phyloP scores from a whole-genome alignment of 225 moss, liverwort and hornwort genomes.

The Antitrichia curtipendula region DNA sequence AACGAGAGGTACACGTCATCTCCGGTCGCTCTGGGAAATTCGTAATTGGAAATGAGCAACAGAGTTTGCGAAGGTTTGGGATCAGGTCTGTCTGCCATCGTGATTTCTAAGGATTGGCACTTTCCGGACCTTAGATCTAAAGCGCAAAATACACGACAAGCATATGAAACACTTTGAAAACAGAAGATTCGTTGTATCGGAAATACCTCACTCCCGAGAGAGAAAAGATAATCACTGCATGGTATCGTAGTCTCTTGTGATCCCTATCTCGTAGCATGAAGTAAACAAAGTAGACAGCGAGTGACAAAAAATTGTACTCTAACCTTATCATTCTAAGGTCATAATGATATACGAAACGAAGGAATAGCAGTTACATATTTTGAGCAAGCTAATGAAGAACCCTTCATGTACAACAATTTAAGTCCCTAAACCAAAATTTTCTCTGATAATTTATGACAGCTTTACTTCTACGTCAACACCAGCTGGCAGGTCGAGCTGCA shows the following conservation, averaged over 20 bases:
- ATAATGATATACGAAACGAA: not conserved
- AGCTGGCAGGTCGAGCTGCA: slow-evolving; percentile 92
- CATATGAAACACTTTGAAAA: not conserved
- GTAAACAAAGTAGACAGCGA: not conserved
- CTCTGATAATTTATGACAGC: not conserved
- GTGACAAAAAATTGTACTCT: not conserved
- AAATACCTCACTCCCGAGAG: not conserved
- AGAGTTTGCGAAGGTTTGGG: not conserved
- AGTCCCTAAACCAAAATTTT: not conserved
- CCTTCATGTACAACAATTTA: not conserved
- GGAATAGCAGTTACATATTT: not conserved
- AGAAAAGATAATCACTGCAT: not conserved
- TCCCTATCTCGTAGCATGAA: not conserved
- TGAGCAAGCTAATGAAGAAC: not conserved
- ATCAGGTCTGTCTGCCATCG: not conserved
- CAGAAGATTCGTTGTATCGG: not conserved
- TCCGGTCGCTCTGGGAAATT: not conserved
- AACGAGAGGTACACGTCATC: not conserved
- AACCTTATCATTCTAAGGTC: not conserved
- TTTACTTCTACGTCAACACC: slow-evolving; percentile 40
- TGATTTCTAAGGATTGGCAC: no score
- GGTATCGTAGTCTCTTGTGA: not conserved
- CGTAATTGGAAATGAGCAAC: not conserved
- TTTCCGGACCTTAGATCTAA: no score
- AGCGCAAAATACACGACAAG: not conserved